Evolutionary conservation across 2,329 filamentous ascomycete genomes (phyloP).

Genomic region (Colletotrichum kahawae): DNA sequence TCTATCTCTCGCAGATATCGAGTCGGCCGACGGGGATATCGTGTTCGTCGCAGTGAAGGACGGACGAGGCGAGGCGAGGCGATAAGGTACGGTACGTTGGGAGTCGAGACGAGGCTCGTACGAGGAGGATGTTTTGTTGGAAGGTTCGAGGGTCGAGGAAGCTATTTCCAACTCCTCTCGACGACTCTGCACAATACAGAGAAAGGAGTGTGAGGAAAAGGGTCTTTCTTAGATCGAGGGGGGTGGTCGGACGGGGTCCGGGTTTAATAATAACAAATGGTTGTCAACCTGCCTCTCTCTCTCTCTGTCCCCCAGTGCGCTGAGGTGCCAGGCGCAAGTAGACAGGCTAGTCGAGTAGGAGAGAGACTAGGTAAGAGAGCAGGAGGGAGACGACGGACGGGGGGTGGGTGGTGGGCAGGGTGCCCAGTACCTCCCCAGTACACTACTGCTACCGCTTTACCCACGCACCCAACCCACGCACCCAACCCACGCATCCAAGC

Average conservation of each 20-base stretch:
- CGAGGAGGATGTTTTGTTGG: neutral
- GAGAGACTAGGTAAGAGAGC: neutral
- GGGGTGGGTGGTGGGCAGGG: neutral
- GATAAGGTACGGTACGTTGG: neutral
- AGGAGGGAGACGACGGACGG: neutral
- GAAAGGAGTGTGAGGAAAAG: constrained; percentile 23
- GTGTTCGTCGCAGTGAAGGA: constrained; percentile 1
- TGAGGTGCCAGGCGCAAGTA: neutral
- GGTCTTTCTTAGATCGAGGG: constrained; percentile 21
- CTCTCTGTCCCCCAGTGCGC: neutral
- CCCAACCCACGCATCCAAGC: neutral
- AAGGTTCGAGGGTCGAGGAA: constrained; percentile 14
- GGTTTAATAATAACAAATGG: constrained; percentile 28
- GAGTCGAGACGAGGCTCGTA: neutral
- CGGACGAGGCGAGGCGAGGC: neutral
- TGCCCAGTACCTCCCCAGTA: neutral
- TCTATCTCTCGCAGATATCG: neutral
- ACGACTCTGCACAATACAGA: constrained; percentile 20
- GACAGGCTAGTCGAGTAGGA: neutral
- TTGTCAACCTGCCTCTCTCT: constrained; percentile 1
- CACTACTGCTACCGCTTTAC: constrained; percentile 2
- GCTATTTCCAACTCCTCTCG: constrained; percentile 23
- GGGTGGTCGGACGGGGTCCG: constrained; percentile 27
- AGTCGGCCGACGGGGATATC: neutral
- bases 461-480: neutral